phyloP scores from a whole-genome alignment of 495 filamentous ascomycete genomes.

The Hypoxylon intermedium region DNA sequence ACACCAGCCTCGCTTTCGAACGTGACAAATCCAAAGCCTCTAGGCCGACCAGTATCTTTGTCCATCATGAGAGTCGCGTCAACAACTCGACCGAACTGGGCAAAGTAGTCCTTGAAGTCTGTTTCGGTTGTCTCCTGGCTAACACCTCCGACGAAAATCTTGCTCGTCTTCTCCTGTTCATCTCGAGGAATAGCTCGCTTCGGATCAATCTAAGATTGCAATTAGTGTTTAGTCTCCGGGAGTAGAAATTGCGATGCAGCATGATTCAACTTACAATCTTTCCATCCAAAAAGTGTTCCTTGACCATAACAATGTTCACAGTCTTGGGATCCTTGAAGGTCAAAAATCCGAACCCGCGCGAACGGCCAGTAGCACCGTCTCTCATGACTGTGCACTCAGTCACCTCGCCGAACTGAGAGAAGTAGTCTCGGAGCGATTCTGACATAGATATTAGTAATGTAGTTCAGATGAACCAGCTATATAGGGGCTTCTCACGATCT shows the following conservation, averaged over 20 bases:
- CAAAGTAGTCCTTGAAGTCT: constrained; percentile 96
- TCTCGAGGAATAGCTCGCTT: constrained; percentile 97
- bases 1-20: constrained; percentile 97
- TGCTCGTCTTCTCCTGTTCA: constrained; percentile 95
- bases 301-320: constrained; percentile 99
- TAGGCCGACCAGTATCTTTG: constrained; percentile 94
- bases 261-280: constrained; percentile 81
- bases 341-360: constrained; percentile 94
- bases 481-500: constrained; percentile 73
- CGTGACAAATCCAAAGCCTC: constrained; percentile 98
- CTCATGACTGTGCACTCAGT: constrained; percentile 98
- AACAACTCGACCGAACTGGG: constrained; percentile 92
- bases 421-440: constrained; percentile 99
- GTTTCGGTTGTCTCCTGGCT: constrained; percentile 95
- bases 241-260: background rate
- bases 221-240: constrained; percentile 11
- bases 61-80: constrained; percentile 99
- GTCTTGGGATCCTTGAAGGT: constrained; percentile 97
- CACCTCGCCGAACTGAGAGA: constrained; percentile 97
- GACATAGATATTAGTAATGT: constrained; percentile 22
- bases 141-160: constrained; percentile 98
- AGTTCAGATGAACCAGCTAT: background rate
- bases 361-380: constrained; percentile 90
- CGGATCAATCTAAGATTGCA: constrained; percentile 78
- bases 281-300: constrained; percentile 96